phyloP scores from a whole-genome alignment of 352 stramenopile genomes.

The Phytophthora fragariae region DNA sequence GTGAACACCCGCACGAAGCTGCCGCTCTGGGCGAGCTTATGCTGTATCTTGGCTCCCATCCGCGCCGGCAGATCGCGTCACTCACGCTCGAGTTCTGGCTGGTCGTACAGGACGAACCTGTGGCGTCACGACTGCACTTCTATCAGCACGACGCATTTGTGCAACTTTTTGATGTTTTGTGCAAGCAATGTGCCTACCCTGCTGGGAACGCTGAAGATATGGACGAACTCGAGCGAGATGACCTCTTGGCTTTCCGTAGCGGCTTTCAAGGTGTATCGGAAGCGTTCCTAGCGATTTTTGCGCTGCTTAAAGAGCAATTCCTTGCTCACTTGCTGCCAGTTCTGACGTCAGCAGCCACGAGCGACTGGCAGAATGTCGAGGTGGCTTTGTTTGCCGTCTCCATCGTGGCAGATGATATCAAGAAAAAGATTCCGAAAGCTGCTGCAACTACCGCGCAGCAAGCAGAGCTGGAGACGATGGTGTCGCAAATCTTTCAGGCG shows the following conservation, averaged over 20 bases:
- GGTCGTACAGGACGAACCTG: conserved; percentile 72
- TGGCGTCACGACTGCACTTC: conserved; percentile 57
- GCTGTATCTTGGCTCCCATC: conserved; percentile 62
- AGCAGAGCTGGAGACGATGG: conserved; percentile 47
- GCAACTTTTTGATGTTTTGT: conserved; percentile 63
- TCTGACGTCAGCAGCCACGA: conserved; percentile 29
- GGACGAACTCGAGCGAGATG: conserved; percentile 72
- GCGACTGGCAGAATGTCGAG: conserved; percentile 64
- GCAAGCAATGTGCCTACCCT: conserved; percentile 67
- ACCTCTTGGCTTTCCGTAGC: conserved; percentile 63
- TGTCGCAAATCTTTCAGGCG: conserved; percentile 55
- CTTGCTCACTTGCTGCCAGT: conserved; percentile 48
- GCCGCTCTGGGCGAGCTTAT: conserved; percentile 60
- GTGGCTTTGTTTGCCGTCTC: conserved; percentile 67
- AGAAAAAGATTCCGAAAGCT: conserved; percentile 49
- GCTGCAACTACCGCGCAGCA: conserved; percentile 30
- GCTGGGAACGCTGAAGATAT: conserved; percentile 44
- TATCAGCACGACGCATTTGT: conserved; percentile 67
- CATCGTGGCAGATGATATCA: conserved; percentile 64
- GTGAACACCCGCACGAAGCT: conserved; percentile 48
- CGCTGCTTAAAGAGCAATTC: conserved; percentile 59
- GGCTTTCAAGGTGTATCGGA: conserved; percentile 69
- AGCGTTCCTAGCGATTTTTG: conserved; percentile 63
- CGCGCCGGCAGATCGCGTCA: conserved; percentile 75
- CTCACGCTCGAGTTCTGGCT: conserved; percentile 83